Conservation (phyloP, 768 basidiomycete genomes). For the Kwoniella shandongensis region DNA sequence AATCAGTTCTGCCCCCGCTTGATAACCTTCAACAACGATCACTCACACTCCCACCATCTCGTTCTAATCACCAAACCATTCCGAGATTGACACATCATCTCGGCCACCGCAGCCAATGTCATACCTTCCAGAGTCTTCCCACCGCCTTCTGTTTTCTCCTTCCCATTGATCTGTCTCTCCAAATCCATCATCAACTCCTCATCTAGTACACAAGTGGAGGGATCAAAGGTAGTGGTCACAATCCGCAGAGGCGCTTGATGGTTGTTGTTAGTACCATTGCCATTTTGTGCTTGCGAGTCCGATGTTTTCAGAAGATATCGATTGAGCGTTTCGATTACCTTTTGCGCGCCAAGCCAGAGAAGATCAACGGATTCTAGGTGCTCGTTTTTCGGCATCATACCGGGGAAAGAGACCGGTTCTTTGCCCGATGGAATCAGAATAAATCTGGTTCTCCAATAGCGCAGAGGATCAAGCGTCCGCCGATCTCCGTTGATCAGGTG, state of each 20-base stretch:
- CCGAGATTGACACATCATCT: slow-evolving; percentile 59
- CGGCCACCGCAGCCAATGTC: slow-evolving; percentile 60
- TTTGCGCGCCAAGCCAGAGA: slow-evolving; percentile 83
- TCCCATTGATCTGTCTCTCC: slow-evolving; percentile 66
- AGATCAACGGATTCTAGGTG: slow-evolving; percentile 70
- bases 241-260: slow-evolving; percentile 65
- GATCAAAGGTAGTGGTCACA: slow-evolving; percentile 79
- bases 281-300: neutral
- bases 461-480: slow-evolving; percentile 67
- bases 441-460: slow-evolving; percentile 93
- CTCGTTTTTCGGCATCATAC: slow-evolving; percentile 62
- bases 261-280: slow-evolving; percentile 55
- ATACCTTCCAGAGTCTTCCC: slow-evolving; percentile 62
- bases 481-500: slow-evolving; percentile 50
- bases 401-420: slow-evolving; percentile 56
- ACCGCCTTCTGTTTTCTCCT: slow-evolving; percentile 25
- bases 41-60: slow-evolving; percentile 72
- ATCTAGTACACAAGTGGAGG: slow-evolving; percentile 75
- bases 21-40: neutral
- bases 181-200: slow-evolving; percentile 74
- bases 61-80: slow-evolving; percentile 75
- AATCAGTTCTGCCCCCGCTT: slow-evolving; percentile 49
- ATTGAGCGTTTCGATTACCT: slow-evolving; percentile 82
- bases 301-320: slow-evolving; percentile 70
- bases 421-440: slow-evolving; percentile 84